Base-by-base conservation (phyloP, 169 alveolate species). In the Plasmodium reichenowi region DNA sequence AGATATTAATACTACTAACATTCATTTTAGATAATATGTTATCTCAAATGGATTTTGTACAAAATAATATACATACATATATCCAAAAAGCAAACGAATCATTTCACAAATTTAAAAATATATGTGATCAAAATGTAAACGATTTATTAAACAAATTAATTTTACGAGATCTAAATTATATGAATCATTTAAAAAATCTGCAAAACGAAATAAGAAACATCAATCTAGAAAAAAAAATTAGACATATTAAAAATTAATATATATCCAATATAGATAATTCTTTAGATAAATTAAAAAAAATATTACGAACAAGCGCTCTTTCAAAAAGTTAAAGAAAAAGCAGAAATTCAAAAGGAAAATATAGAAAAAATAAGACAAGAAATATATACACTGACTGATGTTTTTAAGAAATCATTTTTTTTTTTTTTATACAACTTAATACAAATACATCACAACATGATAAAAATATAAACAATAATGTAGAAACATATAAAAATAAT, bases 241-340 rank as follows among this genome's bases (percentile, higher is more conserved):
- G 54, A 50, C 15, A 26, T 13, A 0, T 9, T 64, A 24, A 24
- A 45, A 24, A 20, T 60, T 24, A 9, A 22, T 24, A 32, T 24
- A 32, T 78, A 7, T 13, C 10, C 15, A 78, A 13, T 4, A 78
- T 78, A 66, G 63, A 52, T 64, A 50, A 5, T 17, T 75, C 50
- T 26, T 24, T 78, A 15, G 29, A 52, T 3, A 58, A 26, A 45
- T 17, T 56, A 8, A 78, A 58, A 58, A 64, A 78, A 26, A 47
- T 48, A 20, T 48, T 78, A 64, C 10, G 89, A 78, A 66, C 29
- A 59, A 38, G 89, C 78, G 52, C 22, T 78, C 32, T 3, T 78
- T 8, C 38, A 64, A 52, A 50, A 66, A 47, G 54, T 78, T 26
- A 45, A 66, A 32, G 71, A 78, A 29, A 43, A 24, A 29, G 43